phyloP scores from a whole-genome alignment of 345 rosid genomes.

The Eucalyptus curtisii region DNA sequence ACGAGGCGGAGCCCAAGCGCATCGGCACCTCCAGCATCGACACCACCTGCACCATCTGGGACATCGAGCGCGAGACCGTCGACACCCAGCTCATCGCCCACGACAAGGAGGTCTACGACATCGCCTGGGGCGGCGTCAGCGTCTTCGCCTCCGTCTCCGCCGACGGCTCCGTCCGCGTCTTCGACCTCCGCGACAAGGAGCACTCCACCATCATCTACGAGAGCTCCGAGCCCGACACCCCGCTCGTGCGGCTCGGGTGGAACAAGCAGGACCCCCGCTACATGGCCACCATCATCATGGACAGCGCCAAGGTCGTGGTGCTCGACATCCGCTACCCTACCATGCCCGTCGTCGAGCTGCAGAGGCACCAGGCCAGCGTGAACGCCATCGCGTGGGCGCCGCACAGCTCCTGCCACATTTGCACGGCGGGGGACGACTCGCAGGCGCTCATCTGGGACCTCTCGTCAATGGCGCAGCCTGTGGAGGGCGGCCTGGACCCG shows the following conservation, averaged over 20 bases:
- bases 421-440: conserved; percentile 94
- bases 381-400: conserved; percentile 99
- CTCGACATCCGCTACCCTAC: conserved; percentile 91
- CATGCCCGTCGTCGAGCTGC: conserved; percentile 85
- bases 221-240: conserved; percentile 90
- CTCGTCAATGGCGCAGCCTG: conserved; percentile 91
- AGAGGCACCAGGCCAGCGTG: conserved; percentile 82
- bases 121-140: conserved; percentile 96
- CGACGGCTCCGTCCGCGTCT: conserved; percentile 85
- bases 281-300: conserved; percentile 97
- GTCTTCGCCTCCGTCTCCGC: conserved; percentile 93
- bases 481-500: conserved; percentile 92
- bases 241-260: conserved; percentile 88
- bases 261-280: conserved; percentile 97
- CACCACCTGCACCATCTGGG: conserved; percentile 96
- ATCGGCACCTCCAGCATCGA: conserved; percentile 89
- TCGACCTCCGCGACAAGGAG: conserved; percentile 82
- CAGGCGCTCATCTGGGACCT: conserved; percentile 98
- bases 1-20: conserved; percentile 87
- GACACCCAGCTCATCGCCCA: conserved; percentile 96
- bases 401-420: conserved; percentile 88
- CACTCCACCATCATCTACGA: conserved; percentile 91
- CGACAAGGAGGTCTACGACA: conserved; percentile 94
- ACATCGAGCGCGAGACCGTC: conserved; percentile 76
- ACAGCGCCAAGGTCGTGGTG: conserved; percentile 87